Evolutionary conservation across 495 filamentous ascomycete species (phyloP).

Genomic region (Penicillium antarcticum): DNA sequence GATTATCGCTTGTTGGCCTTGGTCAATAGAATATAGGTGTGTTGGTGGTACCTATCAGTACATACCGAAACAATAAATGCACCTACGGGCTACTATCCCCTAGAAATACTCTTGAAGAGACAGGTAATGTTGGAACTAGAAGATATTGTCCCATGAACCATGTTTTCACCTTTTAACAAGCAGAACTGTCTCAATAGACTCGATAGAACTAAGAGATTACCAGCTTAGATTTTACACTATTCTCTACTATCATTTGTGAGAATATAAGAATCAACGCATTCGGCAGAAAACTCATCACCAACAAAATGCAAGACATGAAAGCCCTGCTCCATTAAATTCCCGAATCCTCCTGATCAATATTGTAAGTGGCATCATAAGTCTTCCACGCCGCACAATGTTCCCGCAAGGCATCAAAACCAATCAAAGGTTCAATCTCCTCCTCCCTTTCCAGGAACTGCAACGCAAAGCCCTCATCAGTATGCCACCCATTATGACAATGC

Average conservation of each 20-base stretch:
- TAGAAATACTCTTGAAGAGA: background rate
- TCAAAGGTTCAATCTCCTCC: slow-evolving; percentile 32
- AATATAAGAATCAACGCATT: too few relatives aligned
- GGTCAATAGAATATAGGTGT: background rate
- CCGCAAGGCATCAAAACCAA: slow-evolving; percentile 7
- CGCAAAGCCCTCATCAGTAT: slow-evolving; percentile 33
- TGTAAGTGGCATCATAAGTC: slow-evolving; percentile 1
- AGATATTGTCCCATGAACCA: too few relatives aligned
- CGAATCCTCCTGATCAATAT: slow-evolving; percentile 8
- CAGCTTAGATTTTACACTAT: too few relatives aligned
- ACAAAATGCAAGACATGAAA: too few relatives aligned
- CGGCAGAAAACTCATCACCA: too few relatives aligned
- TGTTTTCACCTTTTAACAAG: too few relatives aligned
- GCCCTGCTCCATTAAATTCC: background rate
- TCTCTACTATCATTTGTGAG: too few relatives aligned
- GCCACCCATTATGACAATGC: slow-evolving; percentile 48
- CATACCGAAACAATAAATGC: slow-evolving; percentile 1
- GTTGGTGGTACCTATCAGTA: background rate
- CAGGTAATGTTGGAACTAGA: too few relatives aligned
- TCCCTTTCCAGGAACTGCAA: slow-evolving; percentile 42
- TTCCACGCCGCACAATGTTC: slow-evolving; percentile 5
- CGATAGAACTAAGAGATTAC: too few relatives aligned
- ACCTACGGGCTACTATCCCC: background rate
- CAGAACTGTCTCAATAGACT: too few relatives aligned
- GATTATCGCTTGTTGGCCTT: background rate